Evolutionary conservation across 1,284 basidiomycete genomes (phyloP).

Genomic region (Sanguinoderma infundibulare): DNA sequence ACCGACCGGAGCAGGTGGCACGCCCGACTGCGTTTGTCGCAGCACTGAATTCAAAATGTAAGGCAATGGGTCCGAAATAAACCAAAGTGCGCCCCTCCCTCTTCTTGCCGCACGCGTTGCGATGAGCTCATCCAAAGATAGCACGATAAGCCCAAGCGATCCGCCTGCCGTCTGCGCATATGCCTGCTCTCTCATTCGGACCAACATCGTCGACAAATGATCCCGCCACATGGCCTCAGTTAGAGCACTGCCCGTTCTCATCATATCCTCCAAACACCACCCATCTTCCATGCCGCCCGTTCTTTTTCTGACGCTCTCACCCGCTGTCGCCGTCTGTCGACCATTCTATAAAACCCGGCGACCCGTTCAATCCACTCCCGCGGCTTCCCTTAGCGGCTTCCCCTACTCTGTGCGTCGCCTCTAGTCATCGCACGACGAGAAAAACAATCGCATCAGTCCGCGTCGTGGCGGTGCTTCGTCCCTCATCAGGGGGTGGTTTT

Average conservation of each 20-base stretch:
- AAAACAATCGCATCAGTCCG: too few species aligned
- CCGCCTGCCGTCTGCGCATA: neutral
- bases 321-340: neutral
- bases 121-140: neutral
- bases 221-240: neutral
- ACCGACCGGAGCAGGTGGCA: too few species aligned
- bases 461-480: too few species aligned
- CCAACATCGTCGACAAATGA: neutral
- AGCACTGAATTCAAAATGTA: too few species aligned
- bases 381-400: neutral
- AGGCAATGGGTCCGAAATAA: too few species aligned
- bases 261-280: neutral
- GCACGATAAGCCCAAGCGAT: neutral
- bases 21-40: too few species aligned
- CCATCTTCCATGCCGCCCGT: neutral
- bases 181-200: neutral
- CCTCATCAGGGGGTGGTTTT: too few species aligned
- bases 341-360: neutral
- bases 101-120: neutral
- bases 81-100: too few species aligned
- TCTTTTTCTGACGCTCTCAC: neutral
- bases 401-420: neutral
- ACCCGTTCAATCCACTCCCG: neutral
- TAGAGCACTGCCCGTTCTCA: neutral
- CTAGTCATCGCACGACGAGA: neutral